phyloP scores from a whole-genome alignment of 495 filamentous ascomycete species.

The Neurospora sp. region DNA sequence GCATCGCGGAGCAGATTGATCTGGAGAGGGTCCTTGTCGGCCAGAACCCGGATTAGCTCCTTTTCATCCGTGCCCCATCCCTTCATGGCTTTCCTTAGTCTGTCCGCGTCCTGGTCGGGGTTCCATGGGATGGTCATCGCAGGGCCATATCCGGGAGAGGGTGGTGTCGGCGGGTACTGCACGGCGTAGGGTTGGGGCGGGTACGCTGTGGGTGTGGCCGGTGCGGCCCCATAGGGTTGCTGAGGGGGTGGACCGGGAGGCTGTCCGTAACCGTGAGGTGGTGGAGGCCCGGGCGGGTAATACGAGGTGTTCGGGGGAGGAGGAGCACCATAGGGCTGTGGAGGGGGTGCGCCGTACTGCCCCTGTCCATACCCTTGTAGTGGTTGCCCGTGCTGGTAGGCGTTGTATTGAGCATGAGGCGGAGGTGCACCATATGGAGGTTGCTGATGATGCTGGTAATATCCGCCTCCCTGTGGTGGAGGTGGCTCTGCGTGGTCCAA shows the following conservation, averaged over 20 bases:
- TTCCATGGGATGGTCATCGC: constrained; percentile 55
- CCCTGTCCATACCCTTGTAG: constrained; percentile 5
- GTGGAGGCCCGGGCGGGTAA: constrained; percentile 1
- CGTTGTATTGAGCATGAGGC: constrained; percentile 7
- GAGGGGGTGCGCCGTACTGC: constrained; percentile 6
- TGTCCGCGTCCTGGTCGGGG: constrained; percentile 53
- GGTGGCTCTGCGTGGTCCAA: constrained; percentile 14
- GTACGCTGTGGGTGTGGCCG: constrained; percentile 23
- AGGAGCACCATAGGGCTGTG: constrained; percentile 5
- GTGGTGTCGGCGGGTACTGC: constrained; percentile 38
- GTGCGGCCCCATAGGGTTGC: constrained; percentile 21
- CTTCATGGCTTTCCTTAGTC: constrained; percentile 75
- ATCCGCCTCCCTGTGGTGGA: constrained; percentile 20
- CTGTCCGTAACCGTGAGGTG: not conserved
- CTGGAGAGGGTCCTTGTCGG: constrained; percentile 60
- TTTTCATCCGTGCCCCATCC: constrained; percentile 84
- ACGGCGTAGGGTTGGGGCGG: constrained; percentile 20
- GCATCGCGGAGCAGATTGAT: constrained; percentile 56
- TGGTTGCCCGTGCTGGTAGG: constrained; percentile 4
- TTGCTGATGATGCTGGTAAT: constrained; percentile 11
- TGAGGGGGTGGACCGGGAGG: too few relatives aligned
- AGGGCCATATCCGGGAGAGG: constrained; percentile 53
- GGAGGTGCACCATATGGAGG: constrained; percentile 7
- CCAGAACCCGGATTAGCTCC: constrained; percentile 54
- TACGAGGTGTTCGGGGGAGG: constrained; percentile 3